A percentile compares a stretch with the other conserved stretches of the same genome.
phyloP scores from a whole-genome alignment of 257 asterid genomes.

The Solanum pinnatisectum region DNA sequence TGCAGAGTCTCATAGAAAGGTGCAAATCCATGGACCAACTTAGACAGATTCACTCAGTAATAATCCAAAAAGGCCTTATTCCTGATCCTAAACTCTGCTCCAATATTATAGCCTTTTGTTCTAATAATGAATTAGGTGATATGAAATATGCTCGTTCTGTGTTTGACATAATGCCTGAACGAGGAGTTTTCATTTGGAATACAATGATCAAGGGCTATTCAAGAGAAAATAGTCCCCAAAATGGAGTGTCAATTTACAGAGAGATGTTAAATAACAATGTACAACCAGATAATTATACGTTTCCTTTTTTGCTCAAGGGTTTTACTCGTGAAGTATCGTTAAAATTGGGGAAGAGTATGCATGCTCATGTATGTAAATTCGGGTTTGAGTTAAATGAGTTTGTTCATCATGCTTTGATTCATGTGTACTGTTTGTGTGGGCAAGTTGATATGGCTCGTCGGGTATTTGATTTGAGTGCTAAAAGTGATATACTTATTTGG shows the following conservation, averaged over 20 bases:
- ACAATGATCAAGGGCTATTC: constrained; percentile 23
- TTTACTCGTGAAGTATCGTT: not conserved
- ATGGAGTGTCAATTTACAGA: constrained; percentile 7
- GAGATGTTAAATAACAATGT: constrained; percentile 12
- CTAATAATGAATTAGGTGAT: not conserved
- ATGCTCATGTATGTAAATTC: constrained; percentile 19
- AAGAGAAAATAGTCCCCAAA: not conserved
- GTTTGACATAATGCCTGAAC: constrained; percentile 20
- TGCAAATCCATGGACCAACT: constrained; percentile 16
- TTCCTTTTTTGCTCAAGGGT: constrained; percentile 25
- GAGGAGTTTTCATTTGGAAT: constrained; percentile 18
- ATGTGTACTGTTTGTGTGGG: constrained; percentile 6
- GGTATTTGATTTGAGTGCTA: constrained; percentile 14
- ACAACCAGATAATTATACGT: constrained; percentile 18
- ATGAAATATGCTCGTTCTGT: constrained; percentile 11
- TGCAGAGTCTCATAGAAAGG: not conserved
- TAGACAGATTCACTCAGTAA: constrained; percentile 5
- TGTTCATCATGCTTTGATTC: constrained; percentile 16
- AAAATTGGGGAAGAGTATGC: constrained; percentile 6
- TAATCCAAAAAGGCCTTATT: not conserved
- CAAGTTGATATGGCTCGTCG: constrained; percentile 15
- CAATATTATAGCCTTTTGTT: constrained; percentile 8
- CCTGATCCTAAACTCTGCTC: not conserved
- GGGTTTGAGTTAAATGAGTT: constrained; percentile 17
- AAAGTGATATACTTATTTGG: constrained; percentile 13